A percentile compares a stretch with the other conserved stretches of the same genome.
Conservation (phyloP, 495 filamentous ascomycete species). For the Schizothecium vesticola region DNA sequence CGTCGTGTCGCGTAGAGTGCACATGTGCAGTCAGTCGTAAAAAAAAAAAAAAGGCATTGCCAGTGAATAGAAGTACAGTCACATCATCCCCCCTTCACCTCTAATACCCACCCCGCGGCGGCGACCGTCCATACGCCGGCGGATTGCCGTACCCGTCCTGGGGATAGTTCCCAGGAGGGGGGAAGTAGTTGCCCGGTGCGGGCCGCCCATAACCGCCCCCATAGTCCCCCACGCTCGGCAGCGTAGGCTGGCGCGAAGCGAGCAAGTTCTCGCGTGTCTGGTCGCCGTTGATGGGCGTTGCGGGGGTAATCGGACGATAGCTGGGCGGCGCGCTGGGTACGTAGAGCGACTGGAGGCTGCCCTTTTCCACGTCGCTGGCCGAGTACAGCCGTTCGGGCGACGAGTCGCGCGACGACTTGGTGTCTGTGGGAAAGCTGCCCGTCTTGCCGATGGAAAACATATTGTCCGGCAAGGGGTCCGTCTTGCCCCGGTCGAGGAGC, state of each 20-base stretch:
- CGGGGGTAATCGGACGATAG: slow-evolving; percentile 32
- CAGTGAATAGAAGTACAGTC: slow-evolving; percentile 2
- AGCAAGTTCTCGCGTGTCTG: slow-evolving; percentile 23
- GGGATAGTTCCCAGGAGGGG: neutral
- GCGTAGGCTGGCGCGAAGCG: slow-evolving; percentile 23
- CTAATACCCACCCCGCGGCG: slow-evolving; percentile 1
- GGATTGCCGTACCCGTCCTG: slow-evolving; percentile 5
- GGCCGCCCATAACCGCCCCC: slow-evolving; percentile 9
- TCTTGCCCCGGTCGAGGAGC: slow-evolving; percentile 51
- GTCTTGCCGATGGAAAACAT: slow-evolving; percentile 32
- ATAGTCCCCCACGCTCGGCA: slow-evolving; percentile 20
- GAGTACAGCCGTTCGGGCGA: slow-evolving; percentile 22
- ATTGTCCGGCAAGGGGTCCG: slow-evolving; percentile 11
- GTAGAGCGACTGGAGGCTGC: neutral
- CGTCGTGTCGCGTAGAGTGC: neutral
- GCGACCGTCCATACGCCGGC: neutral
- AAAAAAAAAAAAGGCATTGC: neutral
- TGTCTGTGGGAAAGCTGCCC: slow-evolving; percentile 15
- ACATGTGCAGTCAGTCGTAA: slow-evolving; percentile 10
- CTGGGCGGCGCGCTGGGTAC: slow-evolving; percentile 7
- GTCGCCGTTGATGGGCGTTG: slow-evolving; percentile 7
- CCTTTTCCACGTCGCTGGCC: slow-evolving; percentile 3
- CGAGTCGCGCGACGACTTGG: slow-evolving; percentile 12
- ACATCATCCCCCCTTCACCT: neutral
- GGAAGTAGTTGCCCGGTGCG: neutral